Conservation (phyloP, 306 rosid species). For the Acacia melanoxylon region DNA sequence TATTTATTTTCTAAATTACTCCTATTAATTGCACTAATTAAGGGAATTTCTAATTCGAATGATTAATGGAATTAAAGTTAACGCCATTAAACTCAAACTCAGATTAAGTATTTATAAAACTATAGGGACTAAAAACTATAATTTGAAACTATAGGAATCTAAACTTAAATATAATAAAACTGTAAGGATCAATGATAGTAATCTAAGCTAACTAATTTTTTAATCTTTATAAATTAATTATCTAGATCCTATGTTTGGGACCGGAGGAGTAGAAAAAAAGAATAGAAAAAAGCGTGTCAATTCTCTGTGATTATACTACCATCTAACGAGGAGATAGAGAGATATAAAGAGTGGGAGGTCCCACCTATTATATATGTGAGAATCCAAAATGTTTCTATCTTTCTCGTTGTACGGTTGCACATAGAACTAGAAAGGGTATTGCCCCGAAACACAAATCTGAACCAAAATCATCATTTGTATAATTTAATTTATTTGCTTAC, state of each 20-base stretch:
- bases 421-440: not conserved
- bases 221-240: too few species aligned
- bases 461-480: not conserved
- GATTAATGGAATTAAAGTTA: too few species aligned
- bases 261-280: not conserved
- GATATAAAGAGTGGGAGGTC: not conserved
- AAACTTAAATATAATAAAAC: too few species aligned
- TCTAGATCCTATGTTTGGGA: not conserved
- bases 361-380: not conserved
- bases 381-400: not conserved
- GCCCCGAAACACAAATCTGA: not conserved
- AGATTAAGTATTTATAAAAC: too few species aligned
- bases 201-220: too few species aligned
- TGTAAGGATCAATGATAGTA: too few species aligned
- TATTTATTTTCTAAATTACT: too few species aligned
- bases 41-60: too few species aligned
- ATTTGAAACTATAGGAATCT: too few species aligned
- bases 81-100: too few species aligned
- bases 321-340: not conserved
- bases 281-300: not conserved
- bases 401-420: not conserved
- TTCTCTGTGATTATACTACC: not conserved
- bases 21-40: too few species aligned
- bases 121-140: too few species aligned
- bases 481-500: constrained; percentile 28